Percentiles rank a stretch among this genome's conserved stretches.
phyloP scores from a whole-genome alignment of 2,329 filamentous ascomycete species.

The Penicillium carneum region DNA sequence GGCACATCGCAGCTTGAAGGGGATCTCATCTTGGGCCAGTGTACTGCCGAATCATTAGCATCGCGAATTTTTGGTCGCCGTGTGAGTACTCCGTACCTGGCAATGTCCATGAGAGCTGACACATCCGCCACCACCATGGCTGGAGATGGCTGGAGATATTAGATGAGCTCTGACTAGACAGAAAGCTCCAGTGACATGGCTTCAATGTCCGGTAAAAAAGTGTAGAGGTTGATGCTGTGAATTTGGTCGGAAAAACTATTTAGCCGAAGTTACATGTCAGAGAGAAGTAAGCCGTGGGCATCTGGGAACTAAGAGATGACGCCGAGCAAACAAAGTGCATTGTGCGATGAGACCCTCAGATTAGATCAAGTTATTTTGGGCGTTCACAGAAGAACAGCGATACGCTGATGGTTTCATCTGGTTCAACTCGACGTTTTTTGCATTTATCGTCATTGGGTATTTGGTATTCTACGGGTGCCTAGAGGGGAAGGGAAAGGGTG shows the following conservation, averaged over 20 bases:
- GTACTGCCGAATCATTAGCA: conserved; percentile 60
- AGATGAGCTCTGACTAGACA: conserved; percentile 3
- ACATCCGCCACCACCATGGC: conserved; percentile 51
- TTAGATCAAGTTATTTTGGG: conserved; percentile 67
- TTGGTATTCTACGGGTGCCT: conserved; percentile 22
- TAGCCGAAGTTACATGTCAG: conserved; percentile 24
- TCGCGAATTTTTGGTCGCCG: conserved; percentile 2
- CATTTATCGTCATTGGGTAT: conserved; percentile 46
- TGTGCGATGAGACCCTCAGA: conserved; percentile 54
- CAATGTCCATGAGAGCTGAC: conserved; percentile 54
- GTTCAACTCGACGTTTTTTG: conserved; percentile 27
- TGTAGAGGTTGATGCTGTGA: conserved; percentile 22
- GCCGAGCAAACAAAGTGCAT: conserved; percentile 10
- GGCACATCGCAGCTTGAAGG: conserved; percentile 94
- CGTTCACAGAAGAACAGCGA: conserved; percentile 52
- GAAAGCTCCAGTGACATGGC: neutral
- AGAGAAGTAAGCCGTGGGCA: neutral
- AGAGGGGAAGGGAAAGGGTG: neutral
- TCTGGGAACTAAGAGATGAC: conserved; percentile 5
- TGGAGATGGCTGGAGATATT: conserved; percentile 19
- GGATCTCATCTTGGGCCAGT: conserved; percentile 81
- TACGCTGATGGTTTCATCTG: conserved; percentile 43
- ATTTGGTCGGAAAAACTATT: conserved; percentile 33
- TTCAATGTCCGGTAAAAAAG: neutral
- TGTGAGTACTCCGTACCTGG: conserved; percentile 41